phyloP scores from a whole-genome alignment of 2,329 filamentous ascomycete species.

The Fusarium neocosmosporiellum region DNA sequence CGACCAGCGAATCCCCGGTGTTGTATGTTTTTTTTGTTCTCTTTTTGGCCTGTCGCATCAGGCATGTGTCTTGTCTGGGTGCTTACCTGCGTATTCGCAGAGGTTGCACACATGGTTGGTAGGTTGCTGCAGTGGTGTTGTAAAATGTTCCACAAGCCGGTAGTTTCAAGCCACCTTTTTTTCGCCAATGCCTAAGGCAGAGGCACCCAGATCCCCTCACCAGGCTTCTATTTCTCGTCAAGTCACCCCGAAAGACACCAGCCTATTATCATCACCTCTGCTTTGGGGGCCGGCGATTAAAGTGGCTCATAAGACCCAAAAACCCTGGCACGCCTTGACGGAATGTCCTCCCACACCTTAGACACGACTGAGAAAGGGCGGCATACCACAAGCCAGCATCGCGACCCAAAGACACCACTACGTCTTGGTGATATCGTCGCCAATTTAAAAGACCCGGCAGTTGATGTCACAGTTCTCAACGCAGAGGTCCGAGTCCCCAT shows the following conservation, averaged over 20 bases:
- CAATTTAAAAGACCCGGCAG: background rate
- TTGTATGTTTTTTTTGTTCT: background rate
- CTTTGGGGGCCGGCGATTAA: background rate
- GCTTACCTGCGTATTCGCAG: background rate
- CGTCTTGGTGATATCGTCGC: background rate
- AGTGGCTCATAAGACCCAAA: background rate
- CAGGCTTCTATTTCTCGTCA: background rate
- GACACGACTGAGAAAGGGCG: background rate
- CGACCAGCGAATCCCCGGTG: background rate
- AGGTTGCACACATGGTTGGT: background rate
- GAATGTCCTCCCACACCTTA: background rate
- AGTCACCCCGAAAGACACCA: background rate
- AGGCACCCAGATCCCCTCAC: background rate
- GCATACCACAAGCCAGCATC: background rate
- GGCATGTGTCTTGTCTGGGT: background rate
- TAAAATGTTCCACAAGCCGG: background rate
- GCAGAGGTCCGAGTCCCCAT: background rate
- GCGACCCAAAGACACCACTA: background rate
- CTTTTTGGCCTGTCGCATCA: background rate
- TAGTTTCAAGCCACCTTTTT: background rate
- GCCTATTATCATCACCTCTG: background rate
- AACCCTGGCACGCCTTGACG: background rate
- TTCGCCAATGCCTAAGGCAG: background rate
- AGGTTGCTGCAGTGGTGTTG: background rate
- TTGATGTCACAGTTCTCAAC: background rate